phyloP scores from a whole-genome alignment of 2,329 filamentous ascomycete species.

The Nemania serpens region DNA sequence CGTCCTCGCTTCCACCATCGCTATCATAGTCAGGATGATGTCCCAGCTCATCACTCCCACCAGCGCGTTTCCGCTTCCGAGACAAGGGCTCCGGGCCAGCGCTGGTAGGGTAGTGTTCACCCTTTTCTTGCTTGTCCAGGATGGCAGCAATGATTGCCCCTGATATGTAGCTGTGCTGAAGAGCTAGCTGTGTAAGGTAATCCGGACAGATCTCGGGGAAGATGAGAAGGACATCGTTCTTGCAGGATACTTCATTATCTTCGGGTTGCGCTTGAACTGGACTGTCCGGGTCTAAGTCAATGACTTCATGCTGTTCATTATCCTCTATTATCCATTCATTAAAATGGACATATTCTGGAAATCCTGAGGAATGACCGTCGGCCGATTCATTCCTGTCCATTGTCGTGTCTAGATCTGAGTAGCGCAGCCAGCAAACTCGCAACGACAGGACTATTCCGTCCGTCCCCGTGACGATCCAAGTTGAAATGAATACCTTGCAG shows the following conservation, averaged over 20 bases:
- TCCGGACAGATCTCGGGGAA: constrained; percentile 54
- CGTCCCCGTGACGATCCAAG: background rate
- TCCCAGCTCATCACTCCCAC: background rate
- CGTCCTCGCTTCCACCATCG: constrained; percentile 31
- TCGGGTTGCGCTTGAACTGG: background rate
- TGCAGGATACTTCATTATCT: constrained; percentile 33
- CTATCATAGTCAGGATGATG: constrained; percentile 17
- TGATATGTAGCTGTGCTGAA: constrained; percentile 37
- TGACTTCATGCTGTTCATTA: constrained; percentile 4
- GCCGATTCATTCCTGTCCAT: constrained; percentile 2
- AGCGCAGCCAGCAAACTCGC: background rate
- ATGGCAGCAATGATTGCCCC: constrained; percentile 45
- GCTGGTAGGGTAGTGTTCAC: constrained; percentile 45
- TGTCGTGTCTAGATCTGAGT: background rate
- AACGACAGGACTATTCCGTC: background rate
- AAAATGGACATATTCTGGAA: background rate
- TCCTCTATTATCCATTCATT: background rate
- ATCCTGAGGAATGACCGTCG: background rate
- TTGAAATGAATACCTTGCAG: background rate
- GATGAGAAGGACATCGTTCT: constrained; percentile 39
- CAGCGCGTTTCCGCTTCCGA: constrained; percentile 50
- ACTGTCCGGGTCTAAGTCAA: constrained; percentile 10
- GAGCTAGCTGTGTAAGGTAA: constrained; percentile 42
- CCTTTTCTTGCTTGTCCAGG: constrained; percentile 47
- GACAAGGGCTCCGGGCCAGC: constrained; percentile 20